Base-by-base conservation (phyloP, 2,329 filamentous ascomycete genomes). In the Botrytis aclada region DNA sequence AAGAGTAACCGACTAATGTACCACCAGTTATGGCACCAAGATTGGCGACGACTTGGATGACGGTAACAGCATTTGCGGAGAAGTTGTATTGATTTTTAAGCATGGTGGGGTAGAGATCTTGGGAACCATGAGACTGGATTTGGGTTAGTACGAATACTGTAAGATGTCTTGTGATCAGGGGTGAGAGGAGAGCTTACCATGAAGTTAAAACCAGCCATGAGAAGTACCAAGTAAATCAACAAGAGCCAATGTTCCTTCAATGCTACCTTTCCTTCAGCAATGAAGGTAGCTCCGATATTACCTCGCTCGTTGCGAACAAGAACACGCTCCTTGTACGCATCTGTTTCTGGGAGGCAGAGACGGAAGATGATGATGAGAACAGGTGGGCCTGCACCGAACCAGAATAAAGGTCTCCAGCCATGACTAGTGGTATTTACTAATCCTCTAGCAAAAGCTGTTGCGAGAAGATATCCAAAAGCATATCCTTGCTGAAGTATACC, bases 131-230 rank as follows among this genome's bases (percentile, higher is more conserved):
- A 41, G 80, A 80, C 79, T 80, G 84, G 16, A 43, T 29, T 37
- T 54, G 20, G 5, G 20, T 71, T 65, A 71, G 69, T 43, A 43
- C 32, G n/a, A 56, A 9, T 18, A 22, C 10, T 25, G 20, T 37
- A 8, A 43, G 14, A 4, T 12, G 1, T 9, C n/a, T 67, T 56
- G 5, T 10, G 5, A 51, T 41, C 12, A 39, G 16, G 41, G n/a
- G 4, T 7, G 10, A 77, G 89, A 85, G 75, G 22, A 89, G 80
- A 87, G 88, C 91, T 88, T 78, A 92, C 89, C 92, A 96, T 94
- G 80, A 96, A 97, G 83, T 97, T 97, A 85, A 97, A 96, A 6
- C 93, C 93, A 2, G 93, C 91, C 93, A 97, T 97, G 56, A 97
- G 85, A 32, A 97, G 84, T 10, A 97, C 93, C 73, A 97, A 85